Base-by-base conservation (phyloP, 2,329 filamentous ascomycete genomes). In the Trichoderma arundinaceum region DNA sequence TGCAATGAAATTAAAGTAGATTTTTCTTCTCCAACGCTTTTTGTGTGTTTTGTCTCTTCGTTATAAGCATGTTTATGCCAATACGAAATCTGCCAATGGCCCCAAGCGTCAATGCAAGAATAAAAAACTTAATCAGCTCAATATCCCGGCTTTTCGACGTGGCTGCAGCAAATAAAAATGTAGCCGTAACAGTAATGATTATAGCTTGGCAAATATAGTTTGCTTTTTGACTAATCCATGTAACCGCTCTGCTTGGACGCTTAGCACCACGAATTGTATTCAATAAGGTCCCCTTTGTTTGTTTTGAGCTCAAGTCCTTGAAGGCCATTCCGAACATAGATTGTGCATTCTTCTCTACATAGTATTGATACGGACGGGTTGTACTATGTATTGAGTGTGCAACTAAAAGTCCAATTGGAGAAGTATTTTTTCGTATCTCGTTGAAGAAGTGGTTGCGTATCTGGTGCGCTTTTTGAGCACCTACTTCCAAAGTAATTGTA, bases 321-420 rank as follows among this genome's bases (percentile, higher is more conserved):
- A 6, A 39, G 12, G 51, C 33, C 9, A 15, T 54, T 15, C 51
- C 51, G 19, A 54, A 54, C 17, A 22, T 13, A 4, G 17, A 13
- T 3, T 19, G 33, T 7, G 51, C 33, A 22, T 54, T 54, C 33
- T 54, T 54, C n/a, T 39, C 51, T 8, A 54, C n/a, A 12, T 38
- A 39, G 7, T 54, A 54, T 54, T 38, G 17, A 38, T 54, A 54
- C 15, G 51, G 51, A 12, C 51, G 51, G 4, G 51, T 38, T 39
- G 33, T 38, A 7, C n/a, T 6, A 17, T 54, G 51, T 33, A 54
- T 54, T 54, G 51, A 22, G 33, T 39, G 51, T 10, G 51, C 51
- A 19, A 54, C 28, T 2, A 54, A n/a, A 17, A 54, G 51, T 17
- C 51, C 51, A n/a, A 54, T 54, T 19, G 51, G 51, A 7, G 51